Conservation (phyloP, 2,329 filamentous ascomycete species). For the Pyricularia sp. region DNA sequence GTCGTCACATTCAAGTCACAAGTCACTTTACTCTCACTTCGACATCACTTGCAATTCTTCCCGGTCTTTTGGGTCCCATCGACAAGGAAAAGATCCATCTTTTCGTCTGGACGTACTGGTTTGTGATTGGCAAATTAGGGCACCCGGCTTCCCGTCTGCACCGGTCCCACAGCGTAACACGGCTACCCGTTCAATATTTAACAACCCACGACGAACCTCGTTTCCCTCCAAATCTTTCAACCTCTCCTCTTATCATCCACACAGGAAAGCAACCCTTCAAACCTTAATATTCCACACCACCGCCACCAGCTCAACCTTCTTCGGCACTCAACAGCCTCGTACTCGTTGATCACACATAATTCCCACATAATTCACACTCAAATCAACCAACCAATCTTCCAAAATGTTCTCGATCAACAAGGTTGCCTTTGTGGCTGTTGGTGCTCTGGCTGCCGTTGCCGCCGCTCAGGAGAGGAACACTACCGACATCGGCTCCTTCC, state of each 20-base stretch:
- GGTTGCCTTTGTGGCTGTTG: conserved; percentile 19
- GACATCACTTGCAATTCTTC: not conserved
- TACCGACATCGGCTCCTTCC: conserved; percentile 25
- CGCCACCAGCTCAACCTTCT: not conserved
- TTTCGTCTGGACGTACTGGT: not conserved
- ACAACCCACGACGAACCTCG: not conserved
- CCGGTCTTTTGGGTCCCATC: not conserved
- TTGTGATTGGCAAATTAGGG: not conserved
- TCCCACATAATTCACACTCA: not conserved
- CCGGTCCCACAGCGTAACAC: not conserved
- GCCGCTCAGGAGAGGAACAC: conserved; percentile 25
- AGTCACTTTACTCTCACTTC: not conserved
- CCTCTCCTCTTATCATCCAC: not conserved
- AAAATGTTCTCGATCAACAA: not conserved
- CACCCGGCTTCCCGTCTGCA: not conserved
- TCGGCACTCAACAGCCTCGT: not conserved
- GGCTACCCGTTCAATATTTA: not conserved
- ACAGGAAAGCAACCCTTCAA: not conserved
- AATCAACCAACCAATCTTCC: not conserved
- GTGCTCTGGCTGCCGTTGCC: conserved; percentile 25
- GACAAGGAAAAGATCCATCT: not conserved
- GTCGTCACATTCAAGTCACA: not conserved
- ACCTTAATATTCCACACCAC: not conserved
- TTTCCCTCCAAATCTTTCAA: not conserved
- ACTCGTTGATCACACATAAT: not conserved